phyloP scores from a whole-genome alignment of 305 asterid species.

The Ruellia speciosa region DNA sequence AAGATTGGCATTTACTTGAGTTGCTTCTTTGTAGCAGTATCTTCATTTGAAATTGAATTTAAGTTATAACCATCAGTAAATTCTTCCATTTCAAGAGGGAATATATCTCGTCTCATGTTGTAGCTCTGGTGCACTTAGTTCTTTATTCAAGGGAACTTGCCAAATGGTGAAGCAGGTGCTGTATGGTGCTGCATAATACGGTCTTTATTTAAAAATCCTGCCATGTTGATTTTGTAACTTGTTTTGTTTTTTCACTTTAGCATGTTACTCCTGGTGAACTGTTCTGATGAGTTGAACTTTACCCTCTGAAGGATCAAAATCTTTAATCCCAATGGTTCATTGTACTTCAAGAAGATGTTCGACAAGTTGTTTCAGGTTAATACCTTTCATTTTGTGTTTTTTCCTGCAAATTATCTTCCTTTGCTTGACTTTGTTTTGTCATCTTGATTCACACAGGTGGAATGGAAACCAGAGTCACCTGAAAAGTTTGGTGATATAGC shows the following conservation, averaged over 20 bases:
- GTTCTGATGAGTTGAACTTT: slow-evolving; percentile 5
- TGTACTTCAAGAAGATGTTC: slow-evolving; percentile 80
- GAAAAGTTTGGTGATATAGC: slow-evolving; percentile 62
- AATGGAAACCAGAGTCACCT: slow-evolving; percentile 90
- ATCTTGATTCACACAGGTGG: slow-evolving; percentile 50
- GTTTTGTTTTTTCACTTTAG: neutral
- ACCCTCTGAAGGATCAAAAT: slow-evolving; percentile 63
- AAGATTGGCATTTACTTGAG: too few species aligned
- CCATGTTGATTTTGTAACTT: slow-evolving; percentile 2
- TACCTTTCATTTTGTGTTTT: slow-evolving; percentile 20
- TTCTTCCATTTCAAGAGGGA: too few species aligned
- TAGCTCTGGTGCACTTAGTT: neutral
- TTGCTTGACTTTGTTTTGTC: slow-evolving; percentile 18
- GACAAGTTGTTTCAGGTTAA: slow-evolving; percentile 85
- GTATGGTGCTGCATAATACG: neutral
- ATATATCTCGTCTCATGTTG: too few species aligned
- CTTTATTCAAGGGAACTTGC: neutral
- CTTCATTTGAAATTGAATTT: too few species aligned
- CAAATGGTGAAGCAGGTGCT: slow-evolving; percentile 7
- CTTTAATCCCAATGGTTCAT: slow-evolving; percentile 72
- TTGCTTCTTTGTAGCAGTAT: too few species aligned
- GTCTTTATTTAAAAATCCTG: slow-evolving; percentile 3
- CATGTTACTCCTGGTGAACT: neutral
- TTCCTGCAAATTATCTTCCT: slow-evolving; percentile 16
- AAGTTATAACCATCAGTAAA: too few species aligned